Evolutionary conservation across 2,329 filamentous ascomycete species (phyloP).

Genomic region (Cercospora brassicicola): DNA sequence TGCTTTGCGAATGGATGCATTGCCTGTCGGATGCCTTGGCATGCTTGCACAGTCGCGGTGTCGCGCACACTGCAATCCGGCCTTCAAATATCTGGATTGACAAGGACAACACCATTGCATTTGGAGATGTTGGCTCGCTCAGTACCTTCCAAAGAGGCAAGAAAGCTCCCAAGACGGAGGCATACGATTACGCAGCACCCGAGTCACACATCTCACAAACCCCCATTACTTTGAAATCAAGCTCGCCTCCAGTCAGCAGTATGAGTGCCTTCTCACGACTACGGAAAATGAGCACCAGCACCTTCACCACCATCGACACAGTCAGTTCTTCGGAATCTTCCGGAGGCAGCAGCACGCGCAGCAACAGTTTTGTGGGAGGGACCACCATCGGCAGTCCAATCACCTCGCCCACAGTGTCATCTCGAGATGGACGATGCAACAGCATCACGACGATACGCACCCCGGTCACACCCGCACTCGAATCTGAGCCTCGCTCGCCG

Average conservation of each 20-base stretch:
- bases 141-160: slow-evolving; percentile 54
- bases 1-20: slow-evolving; percentile 72
- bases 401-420: slow-evolving; percentile 25
- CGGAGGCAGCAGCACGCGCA: slow-evolving; percentile 33
- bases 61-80: slow-evolving; percentile 67
- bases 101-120: slow-evolving; percentile 64
- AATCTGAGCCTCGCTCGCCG: slow-evolving; percentile 22
- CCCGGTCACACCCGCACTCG: slow-evolving; percentile 21
- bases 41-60: slow-evolving; percentile 64
- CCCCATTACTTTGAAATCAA: slow-evolving; percentile 42
- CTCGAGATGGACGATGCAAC: slow-evolving; percentile 26
- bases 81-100: slow-evolving; percentile 70
- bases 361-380: slow-evolving; percentile 31
- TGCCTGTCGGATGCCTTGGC: slow-evolving; percentile 69
- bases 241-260: slow-evolving; percentile 34
- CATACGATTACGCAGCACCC: slow-evolving; percentile 71
- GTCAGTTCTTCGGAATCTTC: slow-evolving; percentile 38
- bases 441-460: slow-evolving; percentile 29
- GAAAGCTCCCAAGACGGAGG: slow-evolving; percentile 63
- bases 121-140: slow-evolving; percentile 59
- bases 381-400: slow-evolving; percentile 28
- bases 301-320: slow-evolving; percentile 25
- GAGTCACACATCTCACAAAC: slow-evolving; percentile 57
- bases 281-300: slow-evolving; percentile 34
- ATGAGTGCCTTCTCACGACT: slow-evolving; percentile 34